Evolutionary conservation across 306 rosid species (phyloP).

Genomic region (Cyamopsis tetragonoloba): DNA sequence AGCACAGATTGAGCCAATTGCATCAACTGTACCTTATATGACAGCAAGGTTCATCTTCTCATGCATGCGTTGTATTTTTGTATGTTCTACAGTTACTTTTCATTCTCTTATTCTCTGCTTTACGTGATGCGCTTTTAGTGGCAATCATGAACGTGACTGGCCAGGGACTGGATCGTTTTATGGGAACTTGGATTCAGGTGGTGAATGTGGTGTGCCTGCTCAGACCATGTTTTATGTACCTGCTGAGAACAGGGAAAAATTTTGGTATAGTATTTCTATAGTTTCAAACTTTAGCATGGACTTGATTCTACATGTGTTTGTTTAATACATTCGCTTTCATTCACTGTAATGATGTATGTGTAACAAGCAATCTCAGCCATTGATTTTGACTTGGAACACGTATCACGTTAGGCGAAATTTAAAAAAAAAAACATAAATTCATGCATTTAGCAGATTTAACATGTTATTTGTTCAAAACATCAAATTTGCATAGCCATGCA

Average conservation of each 20-base stretch:
- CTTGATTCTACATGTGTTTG: background rate
- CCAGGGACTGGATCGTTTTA: conserved; percentile 82
- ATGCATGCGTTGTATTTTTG: background rate
- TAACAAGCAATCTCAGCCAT: too few species aligned
- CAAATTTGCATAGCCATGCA: conserved; percentile 10
- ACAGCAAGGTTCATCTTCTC: conserved; percentile 58
- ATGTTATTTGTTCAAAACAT: conserved; percentile 19
- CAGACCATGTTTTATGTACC: conserved; percentile 90
- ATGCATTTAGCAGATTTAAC: background rate
- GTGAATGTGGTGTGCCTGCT: conserved; percentile 90
- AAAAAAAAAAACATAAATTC: too few species aligned
- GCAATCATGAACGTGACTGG: conserved; percentile 99
- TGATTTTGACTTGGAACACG: too few species aligned
- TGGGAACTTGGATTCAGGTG: conserved; percentile 81
- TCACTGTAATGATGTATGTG: background rate
- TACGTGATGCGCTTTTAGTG: conserved; percentile 44
- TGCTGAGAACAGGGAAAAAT: conserved; percentile 79
- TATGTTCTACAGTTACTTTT: background rate
- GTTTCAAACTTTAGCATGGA: conserved; percentile 9
- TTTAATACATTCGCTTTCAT: background rate
- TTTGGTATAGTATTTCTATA: conserved; percentile 49
- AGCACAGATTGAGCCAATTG: conserved; percentile 89
- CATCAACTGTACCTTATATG: conserved; percentile 92
- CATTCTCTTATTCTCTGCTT: conserved; percentile 26
- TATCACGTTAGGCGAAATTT: too few species aligned